These are phyloP conservation scores for Eremochloa ophiuroides DNA, from an alignment of 176 grass and related monocot species.

Conservation along the genomic window DNA sequence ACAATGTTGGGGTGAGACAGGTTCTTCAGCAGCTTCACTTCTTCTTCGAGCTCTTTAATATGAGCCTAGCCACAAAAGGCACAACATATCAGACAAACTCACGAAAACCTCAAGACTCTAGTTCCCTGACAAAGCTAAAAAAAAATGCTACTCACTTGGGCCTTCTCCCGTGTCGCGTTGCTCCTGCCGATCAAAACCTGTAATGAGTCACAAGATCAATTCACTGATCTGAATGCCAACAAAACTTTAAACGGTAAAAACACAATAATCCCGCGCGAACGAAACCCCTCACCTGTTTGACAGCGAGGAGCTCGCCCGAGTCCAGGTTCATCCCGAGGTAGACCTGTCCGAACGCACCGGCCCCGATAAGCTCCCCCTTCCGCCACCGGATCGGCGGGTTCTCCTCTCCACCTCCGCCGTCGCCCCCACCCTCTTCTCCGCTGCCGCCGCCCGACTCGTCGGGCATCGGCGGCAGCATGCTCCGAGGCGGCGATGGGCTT, in stretches of 20 bases:
- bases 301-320: conserved; percentile 91
- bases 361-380: conserved; percentile 87
- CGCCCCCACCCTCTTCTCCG: not conserved
- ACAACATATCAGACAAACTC: not conserved
- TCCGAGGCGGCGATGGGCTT: conserved; percentile 50
- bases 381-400: conserved; percentile 78
- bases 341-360: conserved; percentile 85
- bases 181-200: conserved; percentile 83
- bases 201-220: conserved; percentile 10
- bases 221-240: not conserved
- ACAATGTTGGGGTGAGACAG: conserved; percentile 93
- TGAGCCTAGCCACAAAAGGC: conserved; percentile 57
- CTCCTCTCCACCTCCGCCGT: conserved; percentile 25
- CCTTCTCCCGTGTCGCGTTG: conserved; percentile 85
- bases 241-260: not conserved
- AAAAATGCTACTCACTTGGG: conserved; percentile 63
- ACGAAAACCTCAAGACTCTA: not conserved
- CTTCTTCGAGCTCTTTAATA: conserved; percentile 93
- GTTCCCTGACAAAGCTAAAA: not conserved
- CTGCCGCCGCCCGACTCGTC: not conserved
- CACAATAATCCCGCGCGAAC: not conserved
- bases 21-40: conserved; percentile 97
- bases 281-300: conserved; percentile 60
- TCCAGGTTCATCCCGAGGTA: conserved; percentile 99
- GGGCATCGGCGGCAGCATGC: conserved; percentile 36